phyloP scores from a whole-genome alignment of 768 basidiomycete genomes.

The Podaxis pistillaris region DNA sequence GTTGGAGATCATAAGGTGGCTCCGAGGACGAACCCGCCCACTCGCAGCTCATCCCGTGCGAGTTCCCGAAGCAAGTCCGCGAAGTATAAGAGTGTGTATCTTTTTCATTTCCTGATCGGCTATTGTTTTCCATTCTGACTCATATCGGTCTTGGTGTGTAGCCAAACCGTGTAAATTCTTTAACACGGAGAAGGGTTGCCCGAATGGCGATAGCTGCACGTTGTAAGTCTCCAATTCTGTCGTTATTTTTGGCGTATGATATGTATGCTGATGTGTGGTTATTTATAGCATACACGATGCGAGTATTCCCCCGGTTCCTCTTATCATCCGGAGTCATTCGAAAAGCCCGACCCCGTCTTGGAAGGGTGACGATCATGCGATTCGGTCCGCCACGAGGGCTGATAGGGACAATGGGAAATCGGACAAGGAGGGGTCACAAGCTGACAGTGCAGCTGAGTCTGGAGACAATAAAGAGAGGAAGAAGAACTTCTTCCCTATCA shows the following conservation, averaged over 20 bases:
- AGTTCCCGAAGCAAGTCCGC: conserved; percentile 31
- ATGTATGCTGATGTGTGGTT: conserved; percentile 6
- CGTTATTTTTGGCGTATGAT: not conserved
- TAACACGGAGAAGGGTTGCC: conserved; percentile 42
- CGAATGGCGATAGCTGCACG: conserved; percentile 53
- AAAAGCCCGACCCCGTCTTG: not conserved
- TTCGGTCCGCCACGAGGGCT: not conserved
- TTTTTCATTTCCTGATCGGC: not conserved
- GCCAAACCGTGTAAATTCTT: conserved; percentile 65
- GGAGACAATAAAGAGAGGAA: conserved; percentile 36
- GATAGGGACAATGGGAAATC: not conserved
- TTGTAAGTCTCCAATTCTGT: conserved; percentile 42
- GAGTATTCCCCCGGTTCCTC: conserved; percentile 13
- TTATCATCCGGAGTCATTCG: conserved; percentile 11
- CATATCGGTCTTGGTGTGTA: conserved; percentile 22
- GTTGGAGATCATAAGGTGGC: not conserved
- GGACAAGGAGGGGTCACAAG: conserved; percentile 2
- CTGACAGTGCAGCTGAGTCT: conserved; percentile 8
- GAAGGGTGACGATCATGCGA: not conserved
- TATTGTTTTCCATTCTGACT: not conserved
- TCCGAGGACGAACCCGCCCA: not conserved
- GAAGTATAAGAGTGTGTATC: conserved; percentile 41
- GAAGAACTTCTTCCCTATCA: conserved; percentile 60
- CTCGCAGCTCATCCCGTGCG: conserved; percentile 24
- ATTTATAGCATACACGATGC: conserved; percentile 45